A percentile compares a stretch with the other conserved stretches of the same genome.
These are phyloP conservation scores for Posidonia oceanica DNA, from an alignment of 116 monocot species.

Conservation along the genomic window DNA sequence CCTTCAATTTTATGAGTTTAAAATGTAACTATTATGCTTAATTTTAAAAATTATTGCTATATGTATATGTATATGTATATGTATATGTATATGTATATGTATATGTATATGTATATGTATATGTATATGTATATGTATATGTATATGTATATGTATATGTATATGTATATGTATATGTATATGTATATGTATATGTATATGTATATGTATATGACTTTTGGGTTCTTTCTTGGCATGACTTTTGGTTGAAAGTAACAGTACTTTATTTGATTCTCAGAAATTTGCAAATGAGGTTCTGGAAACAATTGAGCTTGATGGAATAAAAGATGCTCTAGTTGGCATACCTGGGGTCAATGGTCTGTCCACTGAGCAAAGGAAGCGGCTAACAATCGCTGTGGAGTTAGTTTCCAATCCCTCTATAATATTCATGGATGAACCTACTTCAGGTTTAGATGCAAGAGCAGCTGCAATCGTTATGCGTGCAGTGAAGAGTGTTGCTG, in stretches of 20 bases:
- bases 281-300: slow-evolving; percentile 72
- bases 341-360: slow-evolving; percentile 58
- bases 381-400: slow-evolving; percentile 83
- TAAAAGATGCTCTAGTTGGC: slow-evolving; percentile 77
- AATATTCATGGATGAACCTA: slow-evolving; percentile 89
- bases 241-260: background rate
- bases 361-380: slow-evolving; percentile 79
- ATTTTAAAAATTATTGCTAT: background rate
- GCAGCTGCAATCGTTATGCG: slow-evolving; percentile 76
- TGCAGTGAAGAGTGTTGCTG: slow-evolving; percentile 44
- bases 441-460: slow-evolving; percentile 84
- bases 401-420: slow-evolving; percentile 84
- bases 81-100: too few relatives aligned
- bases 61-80: too few relatives aligned
- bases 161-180: too few relatives aligned
- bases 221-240: too few relatives aligned
- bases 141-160: too few relatives aligned
- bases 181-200: too few relatives aligned
- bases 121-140: too few relatives aligned
- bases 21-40: background rate
- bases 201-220: too few relatives aligned
- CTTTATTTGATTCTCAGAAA: slow-evolving; percentile 26
- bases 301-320: slow-evolving; percentile 67
- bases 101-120: too few relatives aligned
- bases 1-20: background rate